Conservation (phyloP, 768 basidiomycete species). For the Panaeolus papilionaceus region DNA sequence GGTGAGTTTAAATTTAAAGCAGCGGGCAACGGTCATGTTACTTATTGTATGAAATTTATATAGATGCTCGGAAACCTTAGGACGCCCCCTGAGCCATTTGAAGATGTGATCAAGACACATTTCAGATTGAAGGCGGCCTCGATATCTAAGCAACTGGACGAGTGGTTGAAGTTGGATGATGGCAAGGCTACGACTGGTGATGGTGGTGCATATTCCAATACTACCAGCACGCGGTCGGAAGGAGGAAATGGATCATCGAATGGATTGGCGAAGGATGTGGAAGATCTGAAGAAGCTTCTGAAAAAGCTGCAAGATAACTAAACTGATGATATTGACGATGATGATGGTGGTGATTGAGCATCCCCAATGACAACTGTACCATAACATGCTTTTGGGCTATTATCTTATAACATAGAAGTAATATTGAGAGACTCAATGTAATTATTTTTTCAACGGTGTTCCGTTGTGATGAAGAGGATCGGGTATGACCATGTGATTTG, state of each 20-base stretch:
- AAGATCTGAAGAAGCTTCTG: slow-evolving; percentile 70
- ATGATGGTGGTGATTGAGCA: neutral
- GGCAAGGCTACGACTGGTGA: slow-evolving; percentile 63
- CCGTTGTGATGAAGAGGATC: neutral
- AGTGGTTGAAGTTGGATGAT: slow-evolving; percentile 82
- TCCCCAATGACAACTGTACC: slow-evolving; percentile 24
- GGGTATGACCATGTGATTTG: slow-evolving; percentile 9
- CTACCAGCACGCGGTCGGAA: slow-evolving; percentile 31
- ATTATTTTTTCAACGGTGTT: slow-evolving; percentile 9
- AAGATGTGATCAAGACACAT: slow-evolving; percentile 87
- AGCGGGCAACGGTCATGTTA: slow-evolving; percentile 1
- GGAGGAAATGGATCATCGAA: slow-evolving; percentile 55
- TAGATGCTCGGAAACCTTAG: slow-evolving; percentile 88
- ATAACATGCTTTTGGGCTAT: neutral
- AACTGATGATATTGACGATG: slow-evolving; percentile 6
- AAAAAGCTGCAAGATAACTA: slow-evolving; percentile 43
- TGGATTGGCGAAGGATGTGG: slow-evolving; percentile 72
- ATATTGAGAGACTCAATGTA: neutral
- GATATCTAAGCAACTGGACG: slow-evolving; percentile 75
- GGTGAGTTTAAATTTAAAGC: slow-evolving; percentile 45
- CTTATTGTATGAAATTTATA: slow-evolving; percentile 17
- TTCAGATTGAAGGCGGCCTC: slow-evolving; percentile 84
- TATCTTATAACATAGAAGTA: slow-evolving; percentile 14
- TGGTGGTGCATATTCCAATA: slow-evolving; percentile 48
- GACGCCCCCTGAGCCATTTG: slow-evolving; percentile 85